phyloP scores from a whole-genome alignment of 2,329 filamentous ascomycete genomes.

The Cryoendolithus antarcticus region DNA sequence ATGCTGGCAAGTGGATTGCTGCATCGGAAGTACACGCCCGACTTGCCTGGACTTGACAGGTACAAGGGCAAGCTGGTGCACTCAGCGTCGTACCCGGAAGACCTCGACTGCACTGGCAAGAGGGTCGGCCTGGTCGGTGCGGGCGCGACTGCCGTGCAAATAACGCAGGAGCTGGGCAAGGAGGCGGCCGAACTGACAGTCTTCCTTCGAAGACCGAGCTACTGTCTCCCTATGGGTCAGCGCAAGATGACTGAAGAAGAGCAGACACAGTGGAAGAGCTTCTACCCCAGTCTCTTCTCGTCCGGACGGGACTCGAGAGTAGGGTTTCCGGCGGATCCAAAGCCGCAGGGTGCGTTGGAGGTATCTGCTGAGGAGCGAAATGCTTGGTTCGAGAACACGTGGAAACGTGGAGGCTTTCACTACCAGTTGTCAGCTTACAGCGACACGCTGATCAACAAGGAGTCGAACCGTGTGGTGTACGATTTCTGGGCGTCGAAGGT shows the following conservation, averaged over 20 bases:
- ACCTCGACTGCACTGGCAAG: constrained; percentile 24
- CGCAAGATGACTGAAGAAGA: constrained; percentile 36
- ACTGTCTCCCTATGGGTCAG: constrained; percentile 49
- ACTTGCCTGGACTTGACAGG: constrained; percentile 21
- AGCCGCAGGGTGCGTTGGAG: constrained; percentile 30
- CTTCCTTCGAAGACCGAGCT: constrained; percentile 55
- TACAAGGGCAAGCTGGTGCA: constrained; percentile 30
- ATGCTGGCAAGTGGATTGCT: constrained; percentile 28
- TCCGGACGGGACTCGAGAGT: constrained; percentile 7
- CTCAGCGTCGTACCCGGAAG: constrained; percentile 27
- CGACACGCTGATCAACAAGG: constrained; percentile 24
- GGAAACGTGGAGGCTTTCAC: constrained; percentile 23
- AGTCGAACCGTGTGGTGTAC: constrained; percentile 30
- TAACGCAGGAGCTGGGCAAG: constrained; percentile 22
- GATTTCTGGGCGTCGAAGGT: constrained; percentile 35
- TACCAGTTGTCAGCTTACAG: constrained; percentile 32
- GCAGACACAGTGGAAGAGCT: constrained; percentile 34
- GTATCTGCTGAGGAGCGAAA: constrained; percentile 26
- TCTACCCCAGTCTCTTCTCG: constrained; percentile 36
- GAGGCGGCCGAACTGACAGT: constrained; percentile 34
- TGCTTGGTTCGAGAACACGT: constrained; percentile 29
- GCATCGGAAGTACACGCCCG: constrained; percentile 26
- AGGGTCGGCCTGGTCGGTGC: constrained; percentile 31
- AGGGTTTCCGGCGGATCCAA: constrained; percentile 43
- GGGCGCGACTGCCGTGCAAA: constrained; percentile 31